Evolutionary conservation across 129 eudicot genomes (phyloP), one percentile per base, ranked within the genome.

Genomic region (Flaveria sonorensis): DNA sequence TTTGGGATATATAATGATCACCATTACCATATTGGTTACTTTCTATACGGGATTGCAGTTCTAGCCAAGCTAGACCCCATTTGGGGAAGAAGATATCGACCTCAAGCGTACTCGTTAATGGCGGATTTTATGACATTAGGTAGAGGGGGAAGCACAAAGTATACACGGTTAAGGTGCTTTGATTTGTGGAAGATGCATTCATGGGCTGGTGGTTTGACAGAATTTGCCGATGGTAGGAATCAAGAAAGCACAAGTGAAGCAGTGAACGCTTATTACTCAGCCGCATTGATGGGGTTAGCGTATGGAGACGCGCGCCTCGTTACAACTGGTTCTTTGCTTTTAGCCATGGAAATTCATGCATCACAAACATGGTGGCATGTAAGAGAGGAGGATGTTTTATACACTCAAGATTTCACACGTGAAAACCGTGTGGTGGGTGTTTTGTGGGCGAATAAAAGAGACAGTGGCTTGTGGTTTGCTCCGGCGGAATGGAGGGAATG

Each of bases 221-320:
- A 90, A 52, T 93, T 90, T 66, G 92, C 89, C 6, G 95, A 90
- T 71, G 98, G 98, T 8, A 82, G 98, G 48, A 90, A 90, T 46
- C 95, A 93, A 40, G 98, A 93, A 84, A 90, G 97, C 83, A 88
- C 98, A 48, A 88, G 98, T 40, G 97, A 93, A 79, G 98, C 98
- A 0, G 85, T 93, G 30, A 93, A 93, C 51, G 98, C 89, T 24
- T 93, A 93, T 61, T 90, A 93, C 55, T 85, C 98, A 1, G 98
- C 97, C 43, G 96, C 97, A 68, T 77, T 93, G 47, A 80, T 93
- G 89, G 98, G 98, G 68, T 70, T 93, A 78, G 98, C 98, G 2
- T 90, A 93, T 68, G 95, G 96, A 5, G 98, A 93, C 75, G 85
- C 88, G 62, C 89, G 88, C 45, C 92, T 93, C 18, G 96, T 87